Percentiles rank a stretch among this genome's conserved stretches.
Conservation (phyloP, 768 basidiomycete genomes). For the Pilatotrama ljubarskyi region DNA sequence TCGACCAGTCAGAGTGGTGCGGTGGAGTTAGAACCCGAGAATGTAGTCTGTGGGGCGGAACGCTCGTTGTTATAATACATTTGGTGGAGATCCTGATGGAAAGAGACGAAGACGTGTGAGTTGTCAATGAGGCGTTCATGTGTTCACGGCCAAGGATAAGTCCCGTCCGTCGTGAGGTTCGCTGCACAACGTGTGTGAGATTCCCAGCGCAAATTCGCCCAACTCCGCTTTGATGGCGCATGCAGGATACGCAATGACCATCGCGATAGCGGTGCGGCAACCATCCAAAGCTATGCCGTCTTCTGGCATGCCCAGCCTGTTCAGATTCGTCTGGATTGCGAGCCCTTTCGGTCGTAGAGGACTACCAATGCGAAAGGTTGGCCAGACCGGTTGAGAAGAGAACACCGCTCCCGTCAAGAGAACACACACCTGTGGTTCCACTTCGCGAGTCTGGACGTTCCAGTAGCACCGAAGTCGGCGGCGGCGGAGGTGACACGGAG, state of each 20-base stretch:
- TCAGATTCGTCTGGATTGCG: background rate
- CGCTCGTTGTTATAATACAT: slow-evolving; percentile 7
- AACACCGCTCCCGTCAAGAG: background rate
- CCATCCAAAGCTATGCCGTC: background rate
- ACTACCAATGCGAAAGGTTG: background rate
- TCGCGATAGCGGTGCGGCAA: slow-evolving; percentile 2
- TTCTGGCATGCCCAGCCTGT: background rate
- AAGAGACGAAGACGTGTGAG: background rate
- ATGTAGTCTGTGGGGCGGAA: background rate
- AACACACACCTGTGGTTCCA: slow-evolving; percentile 12
- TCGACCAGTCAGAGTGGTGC: background rate
- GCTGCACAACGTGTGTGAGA: background rate
- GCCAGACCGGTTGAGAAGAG: slow-evolving; percentile 1
- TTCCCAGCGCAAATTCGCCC: slow-evolving; percentile 11
- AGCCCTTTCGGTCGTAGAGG: background rate
- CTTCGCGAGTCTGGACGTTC: slow-evolving; percentile 3
- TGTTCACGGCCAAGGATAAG: background rate
- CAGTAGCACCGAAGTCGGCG: background rate
- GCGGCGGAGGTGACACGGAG: slow-evolving; percentile 8
- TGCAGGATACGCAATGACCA: slow-evolving; percentile 10
- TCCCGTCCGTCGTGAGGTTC: background rate
- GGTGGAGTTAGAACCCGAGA: background rate
- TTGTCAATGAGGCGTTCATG: background rate
- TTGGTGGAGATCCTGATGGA: background rate
- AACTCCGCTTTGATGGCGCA: background rate